phyloP scores from a whole-genome alignment of 768 basidiomycete species.

The Xerocomellus intermedius region DNA sequence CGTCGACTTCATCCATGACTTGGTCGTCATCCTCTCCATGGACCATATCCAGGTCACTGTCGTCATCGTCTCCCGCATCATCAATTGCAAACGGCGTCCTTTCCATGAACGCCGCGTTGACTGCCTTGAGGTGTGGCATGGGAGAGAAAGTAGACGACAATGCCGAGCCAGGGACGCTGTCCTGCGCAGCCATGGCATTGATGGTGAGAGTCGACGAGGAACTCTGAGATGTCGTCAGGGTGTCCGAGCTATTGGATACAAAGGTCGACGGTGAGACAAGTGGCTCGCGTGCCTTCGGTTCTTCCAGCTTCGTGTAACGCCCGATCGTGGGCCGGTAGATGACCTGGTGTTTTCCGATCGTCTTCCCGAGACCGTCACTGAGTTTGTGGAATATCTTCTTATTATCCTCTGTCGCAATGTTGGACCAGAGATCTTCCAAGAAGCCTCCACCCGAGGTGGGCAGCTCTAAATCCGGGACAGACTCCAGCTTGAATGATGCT shows the following conservation, averaged over 20 bases:
- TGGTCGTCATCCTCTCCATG: conserved; percentile 65
- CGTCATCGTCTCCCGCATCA: conserved; percentile 72
- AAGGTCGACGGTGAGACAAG: conserved; percentile 70
- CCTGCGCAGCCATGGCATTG: conserved; percentile 30
- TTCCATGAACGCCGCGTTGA: conserved; percentile 84
- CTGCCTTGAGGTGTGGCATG: conserved; percentile 68
- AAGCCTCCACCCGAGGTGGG: conserved; percentile 58
- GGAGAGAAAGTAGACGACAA: conserved; percentile 43
- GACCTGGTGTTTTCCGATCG: conserved; percentile 90
- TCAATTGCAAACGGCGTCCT: conserved; percentile 97
- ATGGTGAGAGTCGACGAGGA: conserved; percentile 55
- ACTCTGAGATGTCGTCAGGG: conserved; percentile 22
- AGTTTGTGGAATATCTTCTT: conserved; percentile 91
- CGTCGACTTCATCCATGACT: conserved; percentile 94
- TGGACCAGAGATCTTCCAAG: conserved; percentile 83
- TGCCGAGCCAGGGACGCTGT: conserved; percentile 26
- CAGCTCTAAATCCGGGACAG: conserved; percentile 65
- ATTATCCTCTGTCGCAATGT: conserved; percentile 88
- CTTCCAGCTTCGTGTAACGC: conserved; percentile 77
- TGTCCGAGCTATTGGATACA: conserved; percentile 34
- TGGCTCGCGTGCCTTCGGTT: conserved; percentile 86
- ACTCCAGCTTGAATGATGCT: conserved; percentile 79
- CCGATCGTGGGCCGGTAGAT: conserved; percentile 82
- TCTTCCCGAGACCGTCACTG: conserved; percentile 92
- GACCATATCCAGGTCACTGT: conserved; percentile 53